A percentile compares a stretch with the other conserved stretches of the same genome.
Evolutionary conservation across 2,329 filamentous ascomycete genomes (phyloP).

Genomic region (Sclerotinia trifoliorum): DNA sequence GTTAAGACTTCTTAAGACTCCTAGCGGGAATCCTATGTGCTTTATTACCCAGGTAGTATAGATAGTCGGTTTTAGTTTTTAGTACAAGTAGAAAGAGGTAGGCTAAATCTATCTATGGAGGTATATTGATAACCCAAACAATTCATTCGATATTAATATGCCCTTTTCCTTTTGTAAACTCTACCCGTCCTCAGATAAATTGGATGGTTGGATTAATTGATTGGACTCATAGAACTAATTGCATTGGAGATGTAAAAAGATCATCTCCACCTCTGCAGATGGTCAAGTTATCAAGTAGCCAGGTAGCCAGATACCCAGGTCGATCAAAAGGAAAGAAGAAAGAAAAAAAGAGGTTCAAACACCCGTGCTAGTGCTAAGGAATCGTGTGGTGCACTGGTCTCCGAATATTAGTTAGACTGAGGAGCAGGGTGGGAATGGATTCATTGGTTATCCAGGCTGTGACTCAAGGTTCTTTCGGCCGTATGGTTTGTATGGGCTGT

Average conservation of each 20-base stretch:
- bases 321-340: background rate
- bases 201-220: background rate
- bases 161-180: background rate
- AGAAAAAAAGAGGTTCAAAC: slow-evolving; percentile 2
- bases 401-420: background rate
- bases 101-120: background rate
- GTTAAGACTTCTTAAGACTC: background rate
- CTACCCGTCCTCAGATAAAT: background rate
- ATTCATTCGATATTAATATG: background rate
- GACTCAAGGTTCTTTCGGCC: slow-evolving; percentile 9
- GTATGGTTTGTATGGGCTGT: background rate
- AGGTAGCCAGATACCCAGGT: too few relatives aligned
- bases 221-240: background rate
- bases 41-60: background rate
- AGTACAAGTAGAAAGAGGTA: background rate
- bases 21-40: slow-evolving; percentile 5
- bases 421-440: slow-evolving; percentile 10
- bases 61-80: background rate
- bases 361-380: slow-evolving; percentile 6
- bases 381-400: slow-evolving; percentile 7
- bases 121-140: background rate
- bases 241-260: slow-evolving; percentile 2
- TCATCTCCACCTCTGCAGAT: slow-evolving; percentile 8
- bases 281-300: background rate
- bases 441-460: slow-evolving; percentile 13